A percentile compares a stretch with the other conserved stretches of the same genome.
These are phyloP conservation scores for Aspergillus arachidicola DNA, from an alignment of 2,329 filamentous ascomycete species.

Conservation along the genomic window DNA sequence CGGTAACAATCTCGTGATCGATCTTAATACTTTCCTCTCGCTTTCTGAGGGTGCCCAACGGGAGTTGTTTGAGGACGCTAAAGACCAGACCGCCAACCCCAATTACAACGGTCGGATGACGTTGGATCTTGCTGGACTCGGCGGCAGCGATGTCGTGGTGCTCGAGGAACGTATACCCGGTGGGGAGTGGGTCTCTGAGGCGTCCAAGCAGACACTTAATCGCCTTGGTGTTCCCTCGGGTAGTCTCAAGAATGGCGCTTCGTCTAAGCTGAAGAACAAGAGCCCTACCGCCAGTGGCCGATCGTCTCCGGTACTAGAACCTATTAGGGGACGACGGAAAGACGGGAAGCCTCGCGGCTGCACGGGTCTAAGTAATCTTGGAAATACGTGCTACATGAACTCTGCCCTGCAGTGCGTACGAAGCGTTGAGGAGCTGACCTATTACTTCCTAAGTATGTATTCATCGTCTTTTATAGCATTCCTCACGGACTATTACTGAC, in stretches of 20 bases:
- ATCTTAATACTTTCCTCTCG: conserved; percentile 63
- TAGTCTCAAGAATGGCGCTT: conserved; percentile 34
- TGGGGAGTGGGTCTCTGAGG: conserved; percentile 60
- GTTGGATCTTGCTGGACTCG: conserved; percentile 67
- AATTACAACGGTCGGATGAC: conserved; percentile 77
- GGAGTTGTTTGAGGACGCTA: conserved; percentile 61
- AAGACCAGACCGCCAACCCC: conserved; percentile 70
- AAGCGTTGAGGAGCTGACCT: conserved; percentile 88
- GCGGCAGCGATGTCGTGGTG: conserved; percentile 75
- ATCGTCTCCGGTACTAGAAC: conserved; percentile 67
- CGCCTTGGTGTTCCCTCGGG: conserved; percentile 55
- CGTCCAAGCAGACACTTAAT: conserved; percentile 44
- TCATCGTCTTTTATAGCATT: neutral
- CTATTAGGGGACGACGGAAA: conserved; percentile 70
- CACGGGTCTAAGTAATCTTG: conserved; percentile 84
- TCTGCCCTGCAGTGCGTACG: conserved; percentile 93
- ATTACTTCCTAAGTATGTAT: conserved; percentile 73
- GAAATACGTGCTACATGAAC: conserved; percentile 99
- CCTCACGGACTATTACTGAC: neutral
- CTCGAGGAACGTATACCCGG: conserved; percentile 69
- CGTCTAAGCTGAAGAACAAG: conserved; percentile 41
- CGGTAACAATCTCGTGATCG: conserved; percentile 59
- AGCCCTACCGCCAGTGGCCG: conserved; percentile 59
- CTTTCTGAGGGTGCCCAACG: conserved; percentile 66
- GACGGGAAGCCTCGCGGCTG: conserved; percentile 73